Evolutionary conservation across 2,329 filamentous ascomycete genomes (phyloP), one percentile per base, ranked within the genome.

Genomic region (Ascochyta koolunga): DNA sequence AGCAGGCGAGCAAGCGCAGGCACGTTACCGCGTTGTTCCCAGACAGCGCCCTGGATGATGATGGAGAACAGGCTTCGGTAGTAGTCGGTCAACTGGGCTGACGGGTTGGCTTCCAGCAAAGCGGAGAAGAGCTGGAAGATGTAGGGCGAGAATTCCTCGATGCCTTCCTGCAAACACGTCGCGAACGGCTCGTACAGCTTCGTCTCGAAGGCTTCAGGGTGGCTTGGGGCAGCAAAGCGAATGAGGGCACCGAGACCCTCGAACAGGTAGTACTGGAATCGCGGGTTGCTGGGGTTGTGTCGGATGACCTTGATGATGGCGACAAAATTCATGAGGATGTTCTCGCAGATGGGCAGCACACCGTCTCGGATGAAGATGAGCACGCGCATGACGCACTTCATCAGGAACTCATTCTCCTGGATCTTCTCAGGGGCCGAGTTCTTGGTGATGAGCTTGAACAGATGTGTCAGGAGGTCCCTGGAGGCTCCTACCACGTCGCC

Each of bases 221-320:
- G 85, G 3, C 82, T 81, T 57, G 78, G 88, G 70, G 82, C 90
- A 77, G 82, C 87, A 81, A 83, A 91, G 71, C 88, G 86, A 50
- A 98, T 90, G 41, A 99, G 82, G 15, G 95, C 93, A 29, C 95
- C 95, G 39, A 99, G 80, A 3, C 91, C 90, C 78, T 99, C 95
- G 60, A 99, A 99, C 73, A 96, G 91, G 76, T 93, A 99, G 80
- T 99, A 99, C 78, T 97, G 97, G 79, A 99, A 99, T 11, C 91
- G 86, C 2, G 95, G 95, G 76, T 99, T 99, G 79, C 93, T 97
- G 0, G 95, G 95, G 75, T 99, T 99, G 65, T 89, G 85, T 70
- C 92, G 89, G 76, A 98, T 98, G 63, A 96, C 88, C 67, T 89
- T 89, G 42, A 93, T 96, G 66, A 99, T 97, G 57, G 84, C 88